Conservation (phyloP, 345 rosid genomes). For the Syzygium jambos region DNA sequence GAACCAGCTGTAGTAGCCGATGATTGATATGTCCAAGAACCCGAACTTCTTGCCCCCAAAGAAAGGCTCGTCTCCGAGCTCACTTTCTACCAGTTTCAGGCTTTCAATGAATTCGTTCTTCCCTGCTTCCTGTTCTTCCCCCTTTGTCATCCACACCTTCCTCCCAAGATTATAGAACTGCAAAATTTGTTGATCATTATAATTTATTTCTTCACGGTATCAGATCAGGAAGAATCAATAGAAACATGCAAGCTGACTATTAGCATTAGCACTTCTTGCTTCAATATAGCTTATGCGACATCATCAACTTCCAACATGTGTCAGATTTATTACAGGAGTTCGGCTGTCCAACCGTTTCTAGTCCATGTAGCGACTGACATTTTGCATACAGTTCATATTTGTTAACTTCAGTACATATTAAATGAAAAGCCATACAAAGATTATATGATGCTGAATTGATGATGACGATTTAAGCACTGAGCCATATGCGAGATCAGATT, state of each 20-base stretch:
- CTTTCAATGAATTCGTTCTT: constrained; percentile 17
- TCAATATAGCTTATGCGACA: background rate
- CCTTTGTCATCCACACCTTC: background rate
- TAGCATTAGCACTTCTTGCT: background rate
- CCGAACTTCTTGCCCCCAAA: constrained; percentile 20
- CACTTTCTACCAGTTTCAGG: constrained; percentile 17
- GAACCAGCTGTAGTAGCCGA: constrained; percentile 16
- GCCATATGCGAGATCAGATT: background rate
- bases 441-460: background rate
- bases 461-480: background rate
- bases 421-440: background rate
- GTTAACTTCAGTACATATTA: background rate
- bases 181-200: background rate
- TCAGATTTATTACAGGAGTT: background rate
- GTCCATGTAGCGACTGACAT: background rate
- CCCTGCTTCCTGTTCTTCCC: constrained; percentile 14
- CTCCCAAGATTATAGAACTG: constrained; percentile 10
- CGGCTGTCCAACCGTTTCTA: background rate
- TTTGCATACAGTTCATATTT: no score
- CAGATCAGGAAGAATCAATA: background rate
- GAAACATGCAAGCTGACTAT: background rate
- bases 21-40: constrained; percentile 9
- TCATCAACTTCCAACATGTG: background rate
- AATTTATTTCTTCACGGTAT: background rate
- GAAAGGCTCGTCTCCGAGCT: constrained; percentile 19